phyloP scores from a whole-genome alignment of 148 eudicot genomes.

The Camellia sinensis region DNA sequence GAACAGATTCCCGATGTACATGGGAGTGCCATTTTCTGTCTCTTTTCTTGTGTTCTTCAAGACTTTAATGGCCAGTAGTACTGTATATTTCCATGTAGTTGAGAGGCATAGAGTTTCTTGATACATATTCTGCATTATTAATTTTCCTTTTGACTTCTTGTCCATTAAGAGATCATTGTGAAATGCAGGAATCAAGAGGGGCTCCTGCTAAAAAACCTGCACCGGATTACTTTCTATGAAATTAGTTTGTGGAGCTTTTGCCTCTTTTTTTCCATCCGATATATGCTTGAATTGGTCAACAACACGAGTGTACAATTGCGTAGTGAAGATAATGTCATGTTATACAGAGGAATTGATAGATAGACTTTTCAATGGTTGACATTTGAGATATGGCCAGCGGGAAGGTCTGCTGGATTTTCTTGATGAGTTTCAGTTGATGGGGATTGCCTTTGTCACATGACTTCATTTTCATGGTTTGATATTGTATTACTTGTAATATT shows the following conservation, averaged over 20 bases:
- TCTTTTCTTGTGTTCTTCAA: not conserved
- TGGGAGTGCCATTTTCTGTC: no score
- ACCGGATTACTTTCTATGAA: conserved; percentile 88
- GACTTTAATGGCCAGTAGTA: no score
- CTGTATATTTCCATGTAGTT: not conserved
- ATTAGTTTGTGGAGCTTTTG: not conserved
- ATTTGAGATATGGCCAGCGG: not conserved
- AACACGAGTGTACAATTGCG: not conserved
- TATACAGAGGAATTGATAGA: not conserved
- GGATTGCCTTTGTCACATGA: not conserved
- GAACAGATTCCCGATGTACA: not conserved
- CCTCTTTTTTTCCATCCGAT: not conserved
- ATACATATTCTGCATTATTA: no score
- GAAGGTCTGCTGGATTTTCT: not conserved
- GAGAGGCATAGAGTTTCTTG: not conserved
- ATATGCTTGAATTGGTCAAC: not conserved
- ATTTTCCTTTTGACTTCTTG: not conserved
- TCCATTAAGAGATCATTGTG: conserved; percentile 2
- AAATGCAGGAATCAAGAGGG: conserved; percentile 91
- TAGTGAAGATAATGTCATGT: not conserved
- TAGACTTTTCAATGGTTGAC: not conserved
- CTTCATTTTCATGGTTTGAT: not conserved
- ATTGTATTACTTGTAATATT: not conserved
- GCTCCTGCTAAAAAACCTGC: conserved; percentile 88
- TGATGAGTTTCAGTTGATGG: conserved; percentile 8